Evolutionary conservation across 2,329 filamentous ascomycete genomes (phyloP).

Genomic region (Penicillium paneum): DNA sequence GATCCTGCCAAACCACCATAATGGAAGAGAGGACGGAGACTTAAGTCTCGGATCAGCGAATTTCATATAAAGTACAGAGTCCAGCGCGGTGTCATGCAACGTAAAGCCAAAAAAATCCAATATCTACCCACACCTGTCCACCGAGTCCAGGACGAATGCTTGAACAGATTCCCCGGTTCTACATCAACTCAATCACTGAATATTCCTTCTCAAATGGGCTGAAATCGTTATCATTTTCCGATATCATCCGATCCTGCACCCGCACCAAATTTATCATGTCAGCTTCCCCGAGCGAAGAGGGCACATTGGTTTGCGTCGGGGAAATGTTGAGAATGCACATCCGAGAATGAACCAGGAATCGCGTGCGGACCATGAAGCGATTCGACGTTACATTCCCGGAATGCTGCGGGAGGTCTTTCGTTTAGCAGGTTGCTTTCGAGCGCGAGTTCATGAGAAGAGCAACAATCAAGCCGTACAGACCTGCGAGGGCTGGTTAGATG

Average conservation of each 20-base stretch:
- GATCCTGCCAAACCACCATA: constrained; percentile 1
- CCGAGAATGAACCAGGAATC: constrained; percentile 7
- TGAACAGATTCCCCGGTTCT: constrained; percentile 14
- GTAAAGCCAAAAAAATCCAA: constrained; percentile 23
- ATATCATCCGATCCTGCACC: constrained; percentile 15
- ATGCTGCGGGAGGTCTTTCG: constrained; percentile 11
- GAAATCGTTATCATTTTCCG: constrained; percentile 20
- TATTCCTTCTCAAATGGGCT: constrained; percentile 13
- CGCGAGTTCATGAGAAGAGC: constrained; percentile 99
- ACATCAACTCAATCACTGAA: constrained; percentile 20
- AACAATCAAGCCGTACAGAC: constrained; percentile 98
- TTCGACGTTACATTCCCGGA: constrained; percentile 10
- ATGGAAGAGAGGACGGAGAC: constrained; percentile 10
- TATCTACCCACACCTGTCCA: constrained; percentile 27
- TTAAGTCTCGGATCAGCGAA: constrained; percentile 14
- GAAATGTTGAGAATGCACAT: constrained; percentile 5
- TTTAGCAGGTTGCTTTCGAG: constrained; percentile 63
- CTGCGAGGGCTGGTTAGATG: constrained; percentile 43
- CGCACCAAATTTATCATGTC: constrained; percentile 13
- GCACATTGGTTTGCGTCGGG: constrained; percentile 2
- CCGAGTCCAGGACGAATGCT: constrained; percentile 9
- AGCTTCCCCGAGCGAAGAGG: constrained; percentile 1
- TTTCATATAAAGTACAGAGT: constrained; percentile 28
- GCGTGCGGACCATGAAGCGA: constrained; percentile 9
- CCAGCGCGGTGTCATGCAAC: constrained; percentile 28